Evolutionary conservation across 441 rosid genomes (phyloP), one percentile per base, ranked within the genome.

Genomic region (Adansonia gregorii): DNA sequence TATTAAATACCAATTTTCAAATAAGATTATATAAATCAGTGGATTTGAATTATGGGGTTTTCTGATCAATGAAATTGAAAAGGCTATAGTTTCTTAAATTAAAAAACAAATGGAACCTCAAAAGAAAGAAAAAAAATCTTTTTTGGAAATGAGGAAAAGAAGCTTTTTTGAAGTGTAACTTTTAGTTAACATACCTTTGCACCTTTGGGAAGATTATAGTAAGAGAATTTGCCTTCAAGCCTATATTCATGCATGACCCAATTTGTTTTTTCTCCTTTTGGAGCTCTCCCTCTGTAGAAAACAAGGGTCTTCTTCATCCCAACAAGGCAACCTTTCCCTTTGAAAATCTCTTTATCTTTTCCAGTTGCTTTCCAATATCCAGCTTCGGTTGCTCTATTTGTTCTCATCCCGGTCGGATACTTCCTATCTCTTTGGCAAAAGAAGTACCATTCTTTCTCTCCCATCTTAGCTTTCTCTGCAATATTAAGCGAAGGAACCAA

Each of bases 301-400:
- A 95, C 99, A 78, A 95, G 98, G 14, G 99, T 95, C 86, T 95
- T 95, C 89, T 93, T 95, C 99, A 95, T 95, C 65, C 99, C 99
- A 68, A 95, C 92, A 51, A 93, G 92, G 75, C 86, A 78, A 24
- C 81, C 76, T 70, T 82, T 92, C 8, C 86, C 93, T 59, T 31
- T 83, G 84, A 63, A 91, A 66, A 96, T 90, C 89, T 93, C 94
- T 74, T 87, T 96, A 56, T 96, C 99, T 75, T 94, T 94, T 0
- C 99, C 99, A 2, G 99, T 96, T 1, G 98, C 99, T 83, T 96
- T 96, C 99, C 99, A 96, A 73, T 93, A 96, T 8, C 99, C 99
- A 12, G 96, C 83, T 22, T 78, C 85, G 11, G 99, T 96, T 1
- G 99, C 99, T 66, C 99, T 90, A 76, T 96, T 96, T 0, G 99